phyloP scores from a whole-genome alignment of 1,139 yeast genomes.

The Suhomyces guaymorum region DNA sequence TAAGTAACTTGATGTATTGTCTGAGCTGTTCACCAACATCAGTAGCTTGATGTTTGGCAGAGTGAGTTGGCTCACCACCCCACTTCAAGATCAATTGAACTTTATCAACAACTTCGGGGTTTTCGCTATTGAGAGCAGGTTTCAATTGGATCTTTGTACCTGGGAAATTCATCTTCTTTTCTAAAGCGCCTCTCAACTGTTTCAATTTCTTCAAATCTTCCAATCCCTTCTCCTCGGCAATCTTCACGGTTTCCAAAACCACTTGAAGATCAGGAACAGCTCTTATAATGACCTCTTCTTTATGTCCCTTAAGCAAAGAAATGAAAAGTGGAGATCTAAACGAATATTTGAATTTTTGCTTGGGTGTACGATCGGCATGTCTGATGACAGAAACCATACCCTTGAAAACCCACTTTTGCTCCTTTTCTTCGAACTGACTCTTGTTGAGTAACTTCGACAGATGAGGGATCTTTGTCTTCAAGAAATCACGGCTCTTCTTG shows the following conservation, averaged over 20 bases:
- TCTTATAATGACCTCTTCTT: conserved; percentile 92
- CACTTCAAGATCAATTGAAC: conserved; percentile 94
- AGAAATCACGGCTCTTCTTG: conserved; percentile 43
- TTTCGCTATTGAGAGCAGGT: conserved; percentile 70
- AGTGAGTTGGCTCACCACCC: conserved; percentile 99
- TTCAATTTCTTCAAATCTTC: conserved; percentile 79
- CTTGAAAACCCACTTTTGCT: conserved; percentile 95
- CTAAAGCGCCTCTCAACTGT: conserved; percentile 79
- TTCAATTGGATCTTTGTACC: conserved; percentile 97
- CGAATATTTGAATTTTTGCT: conserved; percentile 94
- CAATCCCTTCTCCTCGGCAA: conserved; percentile 73
- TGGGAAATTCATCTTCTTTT: conserved; percentile 85
- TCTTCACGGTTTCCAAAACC: conserved; percentile 79
- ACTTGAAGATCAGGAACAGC: conserved; percentile 83
- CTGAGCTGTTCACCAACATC: conserved; percentile 96
- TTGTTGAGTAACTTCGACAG: conserved; percentile 39
- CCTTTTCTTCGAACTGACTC: conserved; percentile 67
- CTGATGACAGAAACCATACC: conserved; percentile 90
- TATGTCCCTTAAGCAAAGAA: conserved; percentile 87
- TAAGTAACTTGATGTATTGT: conserved; percentile 84
- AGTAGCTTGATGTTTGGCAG: conserved; percentile 90
- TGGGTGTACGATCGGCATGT: conserved; percentile 99
- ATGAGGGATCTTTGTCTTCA: conserved; percentile 42
- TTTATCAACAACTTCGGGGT: conserved; percentile 75
- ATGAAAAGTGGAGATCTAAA: conserved; percentile 86